These are phyloP conservation scores for Sisymbrium altissimum DNA, from an alignment of 345 rosid species.

Conservation along the genomic window DNA sequence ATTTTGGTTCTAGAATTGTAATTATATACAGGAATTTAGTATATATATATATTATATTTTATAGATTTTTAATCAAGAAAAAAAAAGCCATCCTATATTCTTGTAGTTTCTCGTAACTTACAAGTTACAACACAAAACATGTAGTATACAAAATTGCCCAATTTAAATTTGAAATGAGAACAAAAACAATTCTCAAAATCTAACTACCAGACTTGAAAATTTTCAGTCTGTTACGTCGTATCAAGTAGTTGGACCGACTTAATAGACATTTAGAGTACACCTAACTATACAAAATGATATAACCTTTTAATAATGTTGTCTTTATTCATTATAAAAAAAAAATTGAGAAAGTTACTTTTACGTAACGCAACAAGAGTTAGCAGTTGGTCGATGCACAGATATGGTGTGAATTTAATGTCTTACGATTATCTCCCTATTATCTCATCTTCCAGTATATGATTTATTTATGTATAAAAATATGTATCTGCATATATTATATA, in stretches of 20 bases:
- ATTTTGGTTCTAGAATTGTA: background rate
- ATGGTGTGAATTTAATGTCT: slow-evolving; percentile 29
- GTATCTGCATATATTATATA: background rate
- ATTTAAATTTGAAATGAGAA: background rate
- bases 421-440: background rate
- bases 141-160: background rate
- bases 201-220: slow-evolving; percentile 15
- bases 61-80: background rate
- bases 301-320: background rate
- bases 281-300: background rate
- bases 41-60: background rate
- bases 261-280: background rate
- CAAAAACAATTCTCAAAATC: slow-evolving; percentile 5
- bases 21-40: background rate
- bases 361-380: slow-evolving; percentile 20
- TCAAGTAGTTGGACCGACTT: slow-evolving; percentile 24
- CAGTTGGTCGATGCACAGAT: slow-evolving; percentile 23
- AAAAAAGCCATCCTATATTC: background rate
- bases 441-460: background rate
- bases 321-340: background rate
- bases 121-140: background rate
- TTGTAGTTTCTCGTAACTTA: background rate
- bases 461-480: background rate
- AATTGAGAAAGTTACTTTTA: slow-evolving; percentile 9
- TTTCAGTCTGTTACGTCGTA: slow-evolving; percentile 1